These are phyloP conservation scores for Thelonectria discophora DNA, from an alignment of 2,329 filamentous ascomycete genomes.

Conservation along the genomic window DNA sequence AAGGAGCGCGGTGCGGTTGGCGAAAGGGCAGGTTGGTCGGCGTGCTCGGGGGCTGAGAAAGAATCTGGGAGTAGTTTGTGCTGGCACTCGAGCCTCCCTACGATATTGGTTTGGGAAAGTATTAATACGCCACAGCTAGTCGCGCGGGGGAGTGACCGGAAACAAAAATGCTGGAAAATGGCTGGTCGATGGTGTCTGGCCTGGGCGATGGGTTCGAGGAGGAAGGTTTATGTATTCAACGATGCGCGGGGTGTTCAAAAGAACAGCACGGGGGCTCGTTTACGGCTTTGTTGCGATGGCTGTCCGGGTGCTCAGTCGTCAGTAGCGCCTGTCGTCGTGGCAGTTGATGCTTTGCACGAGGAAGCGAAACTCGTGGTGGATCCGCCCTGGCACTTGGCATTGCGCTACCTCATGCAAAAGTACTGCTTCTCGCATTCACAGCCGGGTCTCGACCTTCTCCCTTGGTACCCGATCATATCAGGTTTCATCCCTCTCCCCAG, in stretches of 20 bases:
- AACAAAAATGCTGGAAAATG: conserved; percentile 20
- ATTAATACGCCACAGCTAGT: conserved; percentile 31
- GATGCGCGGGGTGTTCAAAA: conserved; percentile 24
- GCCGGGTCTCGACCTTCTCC: background rate
- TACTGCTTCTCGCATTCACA: background rate
- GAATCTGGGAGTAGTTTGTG: conserved; percentile 11
- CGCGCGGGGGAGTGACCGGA: conserved; percentile 18
- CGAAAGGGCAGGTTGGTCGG: conserved; percentile 1
- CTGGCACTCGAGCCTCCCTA: conserved; percentile 17
- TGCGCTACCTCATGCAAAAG: conserved; percentile 14
- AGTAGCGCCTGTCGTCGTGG: conserved; percentile 26
- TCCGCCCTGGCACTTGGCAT: conserved; percentile 24
- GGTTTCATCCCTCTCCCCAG: conserved; percentile 13
- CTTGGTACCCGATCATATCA: conserved; percentile 14
- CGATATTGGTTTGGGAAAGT: conserved; percentile 23
- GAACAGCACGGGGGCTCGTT: conserved; percentile 16
- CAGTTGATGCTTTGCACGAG: conserved; percentile 19
- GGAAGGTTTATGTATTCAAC: conserved; percentile 10
- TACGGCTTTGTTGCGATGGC: conserved; percentile 24
- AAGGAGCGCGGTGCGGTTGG: background rate
- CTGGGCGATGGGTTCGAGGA: background rate
- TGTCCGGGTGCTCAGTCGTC: conserved; percentile 15
- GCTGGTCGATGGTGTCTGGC: background rate
- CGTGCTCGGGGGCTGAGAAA: conserved; percentile 5
- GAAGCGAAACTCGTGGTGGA: conserved; percentile 35